Evolutionary conservation across 2,329 filamentous ascomycete species (phyloP).

Genomic region (Exophiala viscosa): DNA sequence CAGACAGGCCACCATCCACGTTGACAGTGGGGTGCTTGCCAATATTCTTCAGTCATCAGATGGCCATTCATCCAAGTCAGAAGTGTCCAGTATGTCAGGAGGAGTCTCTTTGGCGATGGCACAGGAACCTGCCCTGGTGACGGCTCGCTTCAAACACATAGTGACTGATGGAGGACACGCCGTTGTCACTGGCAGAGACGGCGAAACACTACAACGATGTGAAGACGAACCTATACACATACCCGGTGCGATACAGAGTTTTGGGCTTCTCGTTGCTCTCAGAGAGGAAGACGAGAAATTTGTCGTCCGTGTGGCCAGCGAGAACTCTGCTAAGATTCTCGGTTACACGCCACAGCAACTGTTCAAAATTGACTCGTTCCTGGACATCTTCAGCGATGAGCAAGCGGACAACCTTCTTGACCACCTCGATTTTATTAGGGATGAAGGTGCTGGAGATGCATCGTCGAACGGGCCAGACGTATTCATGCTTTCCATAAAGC

Average conservation of each 20-base stretch:
- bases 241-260: slow-evolving; percentile 75
- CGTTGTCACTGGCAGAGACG: slow-evolving; percentile 74
- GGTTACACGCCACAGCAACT: slow-evolving; percentile 74
- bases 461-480: slow-evolving; percentile 76
- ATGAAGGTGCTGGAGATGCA: slow-evolving; percentile 70
- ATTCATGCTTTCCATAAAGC: slow-evolving; percentile 71
- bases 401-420: slow-evolving; percentile 79
- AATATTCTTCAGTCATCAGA: slow-evolving; percentile 10
- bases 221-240: slow-evolving; percentile 91
- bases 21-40: slow-evolving; percentile 6
- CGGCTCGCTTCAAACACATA: slow-evolving; percentile 73
- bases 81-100: slow-evolving; percentile 18
- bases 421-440: slow-evolving; percentile 81
- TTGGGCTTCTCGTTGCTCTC: slow-evolving; percentile 72
- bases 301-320: slow-evolving; percentile 69
- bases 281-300: slow-evolving; percentile 70
- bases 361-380: slow-evolving; percentile 70
- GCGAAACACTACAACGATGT: slow-evolving; percentile 68
- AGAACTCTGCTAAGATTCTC: slow-evolving; percentile 72
- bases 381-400: slow-evolving; percentile 79
- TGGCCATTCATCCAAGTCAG: slow-evolving; percentile 15
- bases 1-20: neutral
- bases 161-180: slow-evolving; percentile 74
- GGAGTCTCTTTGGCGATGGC: slow-evolving; percentile 8
- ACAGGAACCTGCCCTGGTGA: slow-evolving; percentile 49